These are phyloP conservation scores for Xylariaceae sp. DNA, from an alignment of 2,329 filamentous ascomycete genomes.

Conservation along the genomic window DNA sequence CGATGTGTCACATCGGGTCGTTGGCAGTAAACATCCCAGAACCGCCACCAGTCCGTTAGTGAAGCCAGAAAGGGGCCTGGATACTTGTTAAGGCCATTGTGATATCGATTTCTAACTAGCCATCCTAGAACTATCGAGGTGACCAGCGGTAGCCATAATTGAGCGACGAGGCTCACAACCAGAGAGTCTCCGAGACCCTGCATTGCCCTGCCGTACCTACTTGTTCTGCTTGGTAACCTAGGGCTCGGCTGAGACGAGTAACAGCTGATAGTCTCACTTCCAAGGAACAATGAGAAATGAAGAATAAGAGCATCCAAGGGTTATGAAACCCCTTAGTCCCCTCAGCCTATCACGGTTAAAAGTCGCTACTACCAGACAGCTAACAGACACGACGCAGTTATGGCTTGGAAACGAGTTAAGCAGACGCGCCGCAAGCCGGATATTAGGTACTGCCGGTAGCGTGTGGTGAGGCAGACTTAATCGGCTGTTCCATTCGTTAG, in stretches of 20 bases:
- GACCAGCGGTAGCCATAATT: conserved; percentile 48
- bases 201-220: conserved; percentile 17
- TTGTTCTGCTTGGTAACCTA: conserved; percentile 11
- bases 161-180: conserved; percentile 38
- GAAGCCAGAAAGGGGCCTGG: conserved; percentile 73
- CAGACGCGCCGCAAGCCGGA: conserved; percentile 17
- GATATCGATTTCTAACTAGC: conserved; percentile 52
- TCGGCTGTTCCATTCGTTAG: conserved; percentile 18
- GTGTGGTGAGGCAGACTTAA: conserved; percentile 24
- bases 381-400: conserved; percentile 3
- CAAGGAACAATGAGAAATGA: conserved; percentile 2
- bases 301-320: conserved; percentile 12
- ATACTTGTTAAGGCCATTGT: conserved; percentile 67
- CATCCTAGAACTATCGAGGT: conserved; percentile 41
- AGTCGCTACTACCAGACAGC: conserved; percentile 5
- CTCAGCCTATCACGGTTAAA: conserved; percentile 5
- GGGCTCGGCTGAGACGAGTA: conserved; percentile 2
- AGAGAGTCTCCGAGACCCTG: conserved; percentile 32
- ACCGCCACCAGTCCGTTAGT: conserved; percentile 73
- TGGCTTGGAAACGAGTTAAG: conserved; percentile 3
- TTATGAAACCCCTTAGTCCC: conserved; percentile 25
- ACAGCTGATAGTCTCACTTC: conserved; percentile 1
- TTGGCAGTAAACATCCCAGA: conserved; percentile 67
- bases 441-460: conserved; percentile 20
- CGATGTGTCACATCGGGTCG: conserved; percentile 70